Evolutionary conservation across 768 basidiomycete genomes (phyloP).

Genomic region (Lactifluus rugatus): DNA sequence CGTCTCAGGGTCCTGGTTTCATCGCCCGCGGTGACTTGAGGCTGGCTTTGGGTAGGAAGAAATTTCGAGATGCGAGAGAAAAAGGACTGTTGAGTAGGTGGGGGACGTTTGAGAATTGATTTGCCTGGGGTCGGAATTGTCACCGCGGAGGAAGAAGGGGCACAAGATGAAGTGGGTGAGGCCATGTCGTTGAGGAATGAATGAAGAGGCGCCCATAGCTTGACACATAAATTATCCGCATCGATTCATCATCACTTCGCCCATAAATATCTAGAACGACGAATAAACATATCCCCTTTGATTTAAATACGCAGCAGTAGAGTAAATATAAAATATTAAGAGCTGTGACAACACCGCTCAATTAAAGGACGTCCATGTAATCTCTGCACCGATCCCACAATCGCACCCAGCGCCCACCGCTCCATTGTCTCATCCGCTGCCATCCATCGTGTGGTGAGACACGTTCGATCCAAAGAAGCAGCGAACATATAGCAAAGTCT

Average conservation of each 20-base stretch:
- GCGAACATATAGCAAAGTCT: conserved; percentile 64
- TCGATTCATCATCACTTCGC: not conserved
- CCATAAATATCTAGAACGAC: not conserved
- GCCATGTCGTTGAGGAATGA: conserved; percentile 20
- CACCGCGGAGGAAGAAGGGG: conserved; percentile 72
- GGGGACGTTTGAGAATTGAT: conserved; percentile 71
- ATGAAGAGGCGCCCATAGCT: conserved; percentile 5
- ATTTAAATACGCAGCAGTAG: not conserved
- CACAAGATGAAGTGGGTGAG: conserved; percentile 39
- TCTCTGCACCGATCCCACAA: conserved; percentile 52
- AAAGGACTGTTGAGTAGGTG: conserved; percentile 56
- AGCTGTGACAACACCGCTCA: not conserved
- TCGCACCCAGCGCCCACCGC: conserved; percentile 55
- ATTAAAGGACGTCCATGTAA: conserved; percentile 60
- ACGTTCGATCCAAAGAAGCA: conserved; percentile 65
- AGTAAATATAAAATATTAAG: not conserved
- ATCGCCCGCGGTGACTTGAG: conserved; percentile 28
- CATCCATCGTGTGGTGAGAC: conserved; percentile 69
- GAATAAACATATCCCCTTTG: not conserved
- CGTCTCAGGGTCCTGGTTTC: conserved; percentile 61
- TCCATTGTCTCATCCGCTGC: conserved; percentile 59
- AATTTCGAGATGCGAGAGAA: conserved; percentile 68
- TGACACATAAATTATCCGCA: not conserved
- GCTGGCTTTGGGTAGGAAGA: conserved; percentile 44
- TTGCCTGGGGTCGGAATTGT: conserved; percentile 72